Percentiles rank a stretch among this genome's conserved stretches.
Evolutionary conservation across 768 basidiomycete species (phyloP).

Genomic region (Rhizopogon vulgaris): DNA sequence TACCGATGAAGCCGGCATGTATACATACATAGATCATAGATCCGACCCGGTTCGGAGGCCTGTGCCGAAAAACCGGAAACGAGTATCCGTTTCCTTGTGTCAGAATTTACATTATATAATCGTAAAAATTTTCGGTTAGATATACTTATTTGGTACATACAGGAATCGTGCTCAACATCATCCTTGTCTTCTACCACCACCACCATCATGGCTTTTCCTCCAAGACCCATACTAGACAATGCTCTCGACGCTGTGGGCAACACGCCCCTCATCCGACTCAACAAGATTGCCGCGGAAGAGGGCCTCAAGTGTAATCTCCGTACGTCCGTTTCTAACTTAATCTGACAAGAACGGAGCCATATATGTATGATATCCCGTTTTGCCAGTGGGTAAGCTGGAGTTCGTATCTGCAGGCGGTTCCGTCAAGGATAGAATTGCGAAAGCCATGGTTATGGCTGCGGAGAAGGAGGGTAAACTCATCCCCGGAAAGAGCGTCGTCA

Average conservation of each 20-base stretch:
- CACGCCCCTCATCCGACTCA: constrained; percentile 85
- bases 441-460: constrained; percentile 93
- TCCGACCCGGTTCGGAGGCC: no score
- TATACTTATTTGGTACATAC: not conserved
- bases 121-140: no score
- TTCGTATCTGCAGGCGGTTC: constrained; percentile 89
- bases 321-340: constrained; percentile 34
- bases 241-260: constrained; percentile 85
- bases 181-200: not conserved
- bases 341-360: not conserved
- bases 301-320: constrained; percentile 86
- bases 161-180: not conserved
- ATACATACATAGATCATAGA: no score
- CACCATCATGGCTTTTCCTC: constrained; percentile 22
- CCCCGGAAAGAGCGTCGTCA: constrained; percentile 84
- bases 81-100: no score
- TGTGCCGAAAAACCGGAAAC: no score
- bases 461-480: constrained; percentile 82
- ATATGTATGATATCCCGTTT: not conserved
- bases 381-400: constrained; percentile 81
- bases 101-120: no score
- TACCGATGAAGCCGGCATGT: no score
- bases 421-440: constrained; percentile 94
- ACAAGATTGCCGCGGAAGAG: constrained; percentile 67
- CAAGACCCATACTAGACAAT: constrained; percentile 56